Conservation (phyloP, 208 protist species). For the Leishmania major region DNA sequence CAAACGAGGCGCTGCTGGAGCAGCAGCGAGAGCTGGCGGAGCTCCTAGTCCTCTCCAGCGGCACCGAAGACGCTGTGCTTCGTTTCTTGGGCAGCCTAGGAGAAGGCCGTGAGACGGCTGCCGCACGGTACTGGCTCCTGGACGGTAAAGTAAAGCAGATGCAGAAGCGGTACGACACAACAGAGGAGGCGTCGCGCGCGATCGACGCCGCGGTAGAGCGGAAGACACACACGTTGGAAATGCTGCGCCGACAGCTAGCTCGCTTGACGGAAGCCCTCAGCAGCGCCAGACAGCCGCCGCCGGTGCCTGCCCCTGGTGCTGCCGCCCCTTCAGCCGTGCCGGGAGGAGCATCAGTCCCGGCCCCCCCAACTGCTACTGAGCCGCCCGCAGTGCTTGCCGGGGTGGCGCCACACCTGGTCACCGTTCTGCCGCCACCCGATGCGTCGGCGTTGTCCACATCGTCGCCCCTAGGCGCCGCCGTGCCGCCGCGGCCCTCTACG, state of each 20-base stretch:
- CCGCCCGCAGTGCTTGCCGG: not conserved
- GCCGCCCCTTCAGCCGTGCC: not conserved
- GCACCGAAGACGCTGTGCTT: conserved; percentile 51
- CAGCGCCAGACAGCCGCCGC: conserved; percentile 13
- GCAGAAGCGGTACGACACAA: conserved; percentile 33
- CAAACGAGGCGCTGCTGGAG: conserved; percentile 66
- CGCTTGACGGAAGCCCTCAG: conserved; percentile 46
- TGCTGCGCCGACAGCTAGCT: conserved; percentile 44
- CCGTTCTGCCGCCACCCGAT: not conserved
- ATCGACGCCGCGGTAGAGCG: conserved; percentile 43
- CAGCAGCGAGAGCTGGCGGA: conserved; percentile 70
- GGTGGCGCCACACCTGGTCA: not conserved
- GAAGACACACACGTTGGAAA: conserved; percentile 40
- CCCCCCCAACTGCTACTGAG: not conserved
- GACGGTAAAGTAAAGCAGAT: conserved; percentile 38
- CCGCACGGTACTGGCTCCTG: conserved; percentile 43
- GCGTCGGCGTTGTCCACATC: not conserved
- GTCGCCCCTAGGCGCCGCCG: conserved; percentile 2
- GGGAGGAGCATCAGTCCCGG: not conserved
- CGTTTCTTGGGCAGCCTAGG: conserved; percentile 33
- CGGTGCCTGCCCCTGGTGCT: not conserved
- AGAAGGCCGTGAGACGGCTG: conserved; percentile 38
- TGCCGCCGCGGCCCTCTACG: conserved; percentile 7
- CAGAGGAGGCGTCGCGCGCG: conserved; percentile 37
- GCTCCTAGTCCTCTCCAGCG: conserved; percentile 58